Evolutionary conservation across 2,329 filamentous ascomycete species (phyloP), one percentile per base, ranked within the genome.

Genomic region (Corynespora cassiicola): DNA sequence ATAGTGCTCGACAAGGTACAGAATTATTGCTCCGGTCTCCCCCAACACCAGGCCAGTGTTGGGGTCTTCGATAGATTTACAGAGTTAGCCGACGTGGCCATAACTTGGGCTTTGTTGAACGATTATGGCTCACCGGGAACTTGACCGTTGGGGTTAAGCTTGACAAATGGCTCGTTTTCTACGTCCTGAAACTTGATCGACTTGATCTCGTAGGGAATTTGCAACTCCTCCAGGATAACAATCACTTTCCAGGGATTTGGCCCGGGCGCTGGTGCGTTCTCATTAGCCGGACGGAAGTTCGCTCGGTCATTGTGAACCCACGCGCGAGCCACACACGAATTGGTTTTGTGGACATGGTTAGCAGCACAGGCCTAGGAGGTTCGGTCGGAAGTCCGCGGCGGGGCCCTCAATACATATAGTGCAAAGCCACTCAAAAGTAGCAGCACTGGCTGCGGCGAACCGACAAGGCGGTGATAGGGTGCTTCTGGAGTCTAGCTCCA

Each of bases 11-110:
- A 72, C 44, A 7, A 73, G 54, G 38, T 72, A 73, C 35, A 64
- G 56, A 41, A 70, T 35, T 24, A 72, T 71, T 19, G 69, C 69
- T 19, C 67, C 69, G 16, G 63, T 66, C 42, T 74, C 70, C 69
- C 69, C 71, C 3, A 71, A 42, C 3, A 52, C 63, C 39, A 70
- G 45, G 15, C 45, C 52, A 17, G 60, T 69, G 54, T 74, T 74
- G 3, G 69, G 71, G 47, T 75, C 72, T 21, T 70, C 54, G 42
- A 75, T 68, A 10, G 68, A 65, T 28, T 31, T 20, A 21, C 18
- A 20, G 21, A 12, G 19, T 45, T 17, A 36, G 18, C 11, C 16
- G n/a, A 12, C 16, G 17, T 24, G n/a, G 18, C 11, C 8, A 27
- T 10, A 20, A 17, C n/a, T 32, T 23, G n/a, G 10, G 37, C 30